Evolutionary conservation across 306 rosid species (phyloP), one percentile per base, ranked within the genome.

Genomic region (Glycine soja): DNA sequence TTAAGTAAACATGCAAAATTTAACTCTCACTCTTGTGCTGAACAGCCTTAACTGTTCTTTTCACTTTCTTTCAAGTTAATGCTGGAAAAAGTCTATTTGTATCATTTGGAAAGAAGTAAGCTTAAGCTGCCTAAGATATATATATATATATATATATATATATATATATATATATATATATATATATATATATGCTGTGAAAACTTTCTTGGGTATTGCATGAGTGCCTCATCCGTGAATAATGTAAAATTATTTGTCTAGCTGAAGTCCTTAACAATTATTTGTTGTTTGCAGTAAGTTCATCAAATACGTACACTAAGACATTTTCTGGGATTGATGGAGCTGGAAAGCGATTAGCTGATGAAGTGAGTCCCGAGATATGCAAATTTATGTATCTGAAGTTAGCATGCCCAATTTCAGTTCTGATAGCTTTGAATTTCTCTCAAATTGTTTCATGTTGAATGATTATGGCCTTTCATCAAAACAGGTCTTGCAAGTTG

Each of bases 271-370:
- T 77, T 85, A 69, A 72, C 42, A 38, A 54, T 73, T 70, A 50
- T 76, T 79, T 82, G 52, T 57, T 84, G 68, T 73, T 50, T 90
- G 89, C 94, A 95, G 99, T 89, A 30, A 95, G 99, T 88, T 91
- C 99, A 14, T 95, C 89, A 69, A 93, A 95, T 84, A 73, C 89
- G 11, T 93, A 82, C 78, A 89, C 94, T 0, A 95, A 90, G 88
- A 93, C 99, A n/a, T 95, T 95, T 79, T 43, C 88, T 53, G 99
- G 99, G 82, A 93, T 95, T 87, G 94, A 91, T 77, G 97, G 95
- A 84, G 99, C 99, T 72, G 99, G 99, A 63, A 90, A 91, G 74
- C 88, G 97, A 72, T 86, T 93, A 84, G 98, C 99, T 15, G 97
- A 90, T 68, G 99, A 95, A 88, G 99, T 95, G 88, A 89, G 93